Evolutionary conservation across 495 filamentous ascomycete genomes (phyloP).

Genomic region (Cladorrhinum samala): DNA sequence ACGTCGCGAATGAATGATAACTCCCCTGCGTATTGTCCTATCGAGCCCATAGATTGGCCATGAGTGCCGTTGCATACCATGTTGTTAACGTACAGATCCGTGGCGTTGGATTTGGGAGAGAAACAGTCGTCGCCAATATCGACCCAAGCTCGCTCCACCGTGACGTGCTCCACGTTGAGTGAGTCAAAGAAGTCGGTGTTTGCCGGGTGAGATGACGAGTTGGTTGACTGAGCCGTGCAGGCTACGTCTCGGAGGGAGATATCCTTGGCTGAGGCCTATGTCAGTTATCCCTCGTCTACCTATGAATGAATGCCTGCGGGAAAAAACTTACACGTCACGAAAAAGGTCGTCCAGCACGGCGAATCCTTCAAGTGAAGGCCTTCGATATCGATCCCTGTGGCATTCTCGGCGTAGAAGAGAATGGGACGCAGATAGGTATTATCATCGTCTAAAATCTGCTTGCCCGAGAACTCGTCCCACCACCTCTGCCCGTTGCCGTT

Average conservation of each 20-base stretch:
- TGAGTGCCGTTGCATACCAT: constrained; percentile 55
- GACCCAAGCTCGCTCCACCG: constrained; percentile 44
- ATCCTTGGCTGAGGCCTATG: constrained; percentile 30
- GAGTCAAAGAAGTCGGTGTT: constrained; percentile 58
- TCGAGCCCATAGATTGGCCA: constrained; percentile 52
- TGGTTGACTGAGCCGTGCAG: constrained; percentile 50
- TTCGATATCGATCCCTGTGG: constrained; percentile 47
- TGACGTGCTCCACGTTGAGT: constrained; percentile 41
- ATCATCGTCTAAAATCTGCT: constrained; percentile 38
- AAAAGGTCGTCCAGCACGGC: constrained; percentile 55
- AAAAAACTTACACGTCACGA: constrained; percentile 36
- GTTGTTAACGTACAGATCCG: constrained; percentile 51
- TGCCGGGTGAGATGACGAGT: constrained; percentile 44
- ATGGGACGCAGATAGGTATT: constrained; percentile 51
- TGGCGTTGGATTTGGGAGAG: constrained; percentile 53
- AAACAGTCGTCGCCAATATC: constrained; percentile 57
- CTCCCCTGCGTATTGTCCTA: constrained; percentile 51
- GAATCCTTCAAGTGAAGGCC: constrained; percentile 53
- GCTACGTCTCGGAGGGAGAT: constrained; percentile 47
- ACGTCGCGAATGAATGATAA: constrained; percentile 49
- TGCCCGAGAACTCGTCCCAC: constrained; percentile 31
- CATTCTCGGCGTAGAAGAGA: constrained; percentile 51
- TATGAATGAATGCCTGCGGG: not conserved
- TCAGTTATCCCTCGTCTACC: not conserved
- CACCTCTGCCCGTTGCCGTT: constrained; percentile 49